These are phyloP conservation scores for Mucor indicus DNA, from an alignment of 371 early-diverging fungal species.

Conservation along the genomic window DNA sequence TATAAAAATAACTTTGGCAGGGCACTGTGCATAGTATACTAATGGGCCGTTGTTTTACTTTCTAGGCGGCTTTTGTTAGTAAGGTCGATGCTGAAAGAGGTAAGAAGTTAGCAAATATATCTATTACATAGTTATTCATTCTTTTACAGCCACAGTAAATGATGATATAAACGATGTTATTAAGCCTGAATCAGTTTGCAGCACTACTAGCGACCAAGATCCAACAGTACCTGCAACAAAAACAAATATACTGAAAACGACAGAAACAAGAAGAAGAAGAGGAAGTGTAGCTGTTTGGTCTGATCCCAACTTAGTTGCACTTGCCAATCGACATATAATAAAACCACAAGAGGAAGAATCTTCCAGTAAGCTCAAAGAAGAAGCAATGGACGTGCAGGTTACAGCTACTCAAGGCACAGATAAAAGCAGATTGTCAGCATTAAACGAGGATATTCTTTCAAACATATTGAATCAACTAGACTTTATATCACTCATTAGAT, in stretches of 20 bases:
- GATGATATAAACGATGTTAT: too few species aligned
- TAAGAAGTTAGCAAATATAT: too few species aligned
- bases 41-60: too few species aligned
- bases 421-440: constrained; percentile 2
- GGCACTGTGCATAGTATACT: too few species aligned
- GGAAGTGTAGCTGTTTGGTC: constrained; percentile 85
- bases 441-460: constrained; percentile 16
- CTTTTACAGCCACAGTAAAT: background rate
- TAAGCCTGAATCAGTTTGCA: constrained; percentile 31
- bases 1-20: too few species aligned
- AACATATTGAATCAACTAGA: constrained; percentile 29
- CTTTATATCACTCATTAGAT: constrained; percentile 19
- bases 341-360: constrained; percentile 1
- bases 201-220: constrained; percentile 45
- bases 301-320: constrained; percentile 63
- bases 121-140: too few species aligned
- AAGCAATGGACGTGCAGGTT: background rate
- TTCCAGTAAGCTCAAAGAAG: too few species aligned
- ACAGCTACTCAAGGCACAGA: background rate
- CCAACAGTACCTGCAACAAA: constrained; percentile 27
- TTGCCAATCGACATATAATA: constrained; percentile 30
- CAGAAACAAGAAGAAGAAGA: constrained; percentile 52
- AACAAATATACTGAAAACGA: constrained; percentile 26
- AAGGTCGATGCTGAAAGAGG: constrained; percentile 1
- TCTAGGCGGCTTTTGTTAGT: constrained; percentile 2